Percentiles rank a stretch among this genome's conserved stretches.
Conservation (phyloP, 495 filamentous ascomycete species). For the Talaromyces liani region DNA sequence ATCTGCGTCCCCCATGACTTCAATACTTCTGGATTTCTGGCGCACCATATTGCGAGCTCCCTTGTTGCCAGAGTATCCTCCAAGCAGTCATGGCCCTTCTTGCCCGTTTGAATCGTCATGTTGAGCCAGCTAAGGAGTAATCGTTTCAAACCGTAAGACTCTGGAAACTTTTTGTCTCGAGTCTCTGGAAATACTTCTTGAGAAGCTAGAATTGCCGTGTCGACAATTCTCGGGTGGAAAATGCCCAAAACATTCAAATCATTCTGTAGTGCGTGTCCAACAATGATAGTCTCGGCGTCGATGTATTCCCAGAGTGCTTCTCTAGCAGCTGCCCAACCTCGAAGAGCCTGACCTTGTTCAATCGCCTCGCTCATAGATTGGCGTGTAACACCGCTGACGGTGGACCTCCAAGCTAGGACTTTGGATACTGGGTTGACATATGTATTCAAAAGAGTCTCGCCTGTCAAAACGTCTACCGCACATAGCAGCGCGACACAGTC, state of each 20-base stretch:
- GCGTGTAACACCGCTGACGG: constrained; percentile 28
- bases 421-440: constrained; percentile 26
- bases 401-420: constrained; percentile 29
- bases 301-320: constrained; percentile 27
- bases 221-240: constrained; percentile 32
- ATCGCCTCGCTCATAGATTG: constrained; percentile 23
- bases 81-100: constrained; percentile 27
- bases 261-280: constrained; percentile 37
- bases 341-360: constrained; percentile 21
- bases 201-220: constrained; percentile 23
- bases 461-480: constrained; percentile 41
- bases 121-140: constrained; percentile 21
- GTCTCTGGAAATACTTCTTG: constrained; percentile 17
- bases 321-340: constrained; percentile 33
- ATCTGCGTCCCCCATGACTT: constrained; percentile 13
- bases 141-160: constrained; percentile 24
- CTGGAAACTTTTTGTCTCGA: constrained; percentile 3
- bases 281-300: constrained; percentile 34
- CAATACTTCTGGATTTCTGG: constrained; percentile 18
- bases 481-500: constrained; percentile 19
- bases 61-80: constrained; percentile 34
- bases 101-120: constrained; percentile 24
- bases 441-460: constrained; percentile 35
- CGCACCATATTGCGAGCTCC: constrained; percentile 31
- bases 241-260: constrained; percentile 38